Base-by-base conservation (phyloP, 2,329 filamentous ascomycete species). In the Arthrobotrys iridis region DNA sequence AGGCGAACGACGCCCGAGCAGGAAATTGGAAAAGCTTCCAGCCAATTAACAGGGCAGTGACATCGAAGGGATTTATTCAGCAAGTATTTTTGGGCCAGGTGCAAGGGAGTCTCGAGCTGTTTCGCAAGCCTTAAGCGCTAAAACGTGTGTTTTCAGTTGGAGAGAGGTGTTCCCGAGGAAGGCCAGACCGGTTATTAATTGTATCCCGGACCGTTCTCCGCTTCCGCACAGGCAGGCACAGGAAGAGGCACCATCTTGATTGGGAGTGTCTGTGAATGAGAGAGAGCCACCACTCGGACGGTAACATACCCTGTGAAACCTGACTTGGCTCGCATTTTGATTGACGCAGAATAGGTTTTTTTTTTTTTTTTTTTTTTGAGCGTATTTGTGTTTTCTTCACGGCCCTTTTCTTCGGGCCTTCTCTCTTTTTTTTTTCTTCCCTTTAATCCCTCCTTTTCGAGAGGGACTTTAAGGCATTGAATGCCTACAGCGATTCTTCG, bases 201-300 rank as follows among this genome's bases (percentile, higher is more conserved):
- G 43, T 65, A 74, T 60, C 70, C 70, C 71, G 71, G 71, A 68
- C 71, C 71, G 71, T 63, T 75, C 71, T 75, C 71, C 71, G 71
- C 71, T 75, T 75, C 71, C 71, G 71, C 71, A 67, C 63, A 75
- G 62, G 60, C 68, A 73, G 65, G 66, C 48, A 71, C 66, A 63
- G 66, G 66, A 55, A 71, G 45, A 63, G 63, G 57, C 60, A 74
- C 60, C 60, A 65, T 58, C 67, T 64, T 48, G 59, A 65, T 50
- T 73, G 59, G 70, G 62, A 64, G 55, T 55, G 55, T 45, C 43
- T 62, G 11, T 41, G 68, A 50, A 60, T 57, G 70, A 59, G 41
- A 62, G 70, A 52, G 33, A 59, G 60, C 40, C 50, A 63, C 70
- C 63, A 68, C 71, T 75, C 52, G 70, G 63, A 67, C 71, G 55